Conservation (phyloP, 1,284 basidiomycete genomes). For the Apiotrichum gracile region DNA sequence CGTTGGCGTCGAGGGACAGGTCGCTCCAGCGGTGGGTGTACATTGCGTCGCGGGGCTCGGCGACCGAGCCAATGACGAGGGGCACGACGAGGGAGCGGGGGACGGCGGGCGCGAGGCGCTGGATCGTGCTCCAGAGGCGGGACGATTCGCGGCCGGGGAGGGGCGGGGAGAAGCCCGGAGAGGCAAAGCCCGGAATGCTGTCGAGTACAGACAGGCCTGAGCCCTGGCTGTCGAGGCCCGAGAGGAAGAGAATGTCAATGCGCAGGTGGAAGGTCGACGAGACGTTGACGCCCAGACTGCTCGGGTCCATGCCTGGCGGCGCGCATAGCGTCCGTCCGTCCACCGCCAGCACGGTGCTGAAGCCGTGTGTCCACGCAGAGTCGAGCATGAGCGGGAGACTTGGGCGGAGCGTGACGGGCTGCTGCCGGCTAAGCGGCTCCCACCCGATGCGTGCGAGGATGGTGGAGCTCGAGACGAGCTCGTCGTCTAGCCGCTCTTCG, state of each 20-base stretch:
- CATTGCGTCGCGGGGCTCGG: conserved; percentile 44
- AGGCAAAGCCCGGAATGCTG: background rate
- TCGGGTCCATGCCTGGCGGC: conserved; percentile 3
- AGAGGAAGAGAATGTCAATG: conserved; percentile 30
- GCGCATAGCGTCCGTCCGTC: background rate
- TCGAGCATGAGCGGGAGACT: background rate
- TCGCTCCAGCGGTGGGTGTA: conserved; percentile 34
- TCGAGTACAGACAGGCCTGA: background rate
- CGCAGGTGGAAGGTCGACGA: conserved; percentile 44
- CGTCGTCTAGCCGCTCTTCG: conserved; percentile 5
- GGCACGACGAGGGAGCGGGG: conserved; percentile 45
- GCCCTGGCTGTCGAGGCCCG: background rate
- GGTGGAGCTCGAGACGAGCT: background rate
- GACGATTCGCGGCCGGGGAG: background rate
- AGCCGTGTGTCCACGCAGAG: background rate
- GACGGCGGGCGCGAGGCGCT: conserved; percentile 19
- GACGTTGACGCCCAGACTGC: conserved; percentile 17
- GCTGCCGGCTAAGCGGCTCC: background rate
- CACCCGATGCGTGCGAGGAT: background rate
- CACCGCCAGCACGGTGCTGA: background rate
- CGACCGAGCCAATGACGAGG: conserved; percentile 48
- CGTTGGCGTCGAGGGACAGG: conserved; percentile 23
- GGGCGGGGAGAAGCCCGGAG: background rate
- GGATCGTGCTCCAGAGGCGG: conserved; percentile 7
- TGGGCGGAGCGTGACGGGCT: background rate